Base-by-base conservation (phyloP, 2,329 filamentous ascomycete species). In the Fusarium haematococcum region DNA sequence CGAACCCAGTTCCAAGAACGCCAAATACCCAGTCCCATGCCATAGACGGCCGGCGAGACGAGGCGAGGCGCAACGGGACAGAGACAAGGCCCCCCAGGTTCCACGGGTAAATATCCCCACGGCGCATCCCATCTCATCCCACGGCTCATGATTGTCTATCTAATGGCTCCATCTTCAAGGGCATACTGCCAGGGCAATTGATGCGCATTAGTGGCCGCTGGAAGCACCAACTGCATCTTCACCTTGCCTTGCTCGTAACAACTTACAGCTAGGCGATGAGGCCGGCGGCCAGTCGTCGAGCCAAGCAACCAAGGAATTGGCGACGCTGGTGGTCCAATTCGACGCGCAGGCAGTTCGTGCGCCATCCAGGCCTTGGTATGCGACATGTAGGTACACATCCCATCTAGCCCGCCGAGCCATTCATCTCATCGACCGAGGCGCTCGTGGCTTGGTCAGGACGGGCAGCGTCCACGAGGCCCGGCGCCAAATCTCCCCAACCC, bases 401-500 rank as follows among this genome's bases (percentile, higher is more conserved):
- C 69, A 68, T 54, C 66, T 64, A 32, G 56, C 50, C 71, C 63
- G 41, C 66, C 68, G 25, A 54, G 58, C 73, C 60, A 70, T 66
- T 45, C 67, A 73, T 70, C 45, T 67, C 50, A 57, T 45, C 32
- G 45, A 63, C 14, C 20, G 63, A 69, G 67, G 67, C 69, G 71
- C 74, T 74, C 52, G 70, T 78, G 75, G 74, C 72, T 78, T 74
- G 75, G 70, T 70, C 72, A 72, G 68, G 58, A 68, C 57, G 52
- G 68, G 70, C 71, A 75, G 68, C 68, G 68, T 68, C 70, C 76
- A 78, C 72, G 75, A 75, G 74, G 67, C 67, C 72, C 67, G 65
- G 63, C 74, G 74, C 74, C 74, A 74, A 77, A 73, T 62, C 54
- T 69, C 63, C 67, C 58, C 68, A 69, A 64, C 66, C 63, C 52